phyloP scores from a whole-genome alignment of 495 filamentous ascomycete genomes.

The Talaromyces ruber region DNA sequence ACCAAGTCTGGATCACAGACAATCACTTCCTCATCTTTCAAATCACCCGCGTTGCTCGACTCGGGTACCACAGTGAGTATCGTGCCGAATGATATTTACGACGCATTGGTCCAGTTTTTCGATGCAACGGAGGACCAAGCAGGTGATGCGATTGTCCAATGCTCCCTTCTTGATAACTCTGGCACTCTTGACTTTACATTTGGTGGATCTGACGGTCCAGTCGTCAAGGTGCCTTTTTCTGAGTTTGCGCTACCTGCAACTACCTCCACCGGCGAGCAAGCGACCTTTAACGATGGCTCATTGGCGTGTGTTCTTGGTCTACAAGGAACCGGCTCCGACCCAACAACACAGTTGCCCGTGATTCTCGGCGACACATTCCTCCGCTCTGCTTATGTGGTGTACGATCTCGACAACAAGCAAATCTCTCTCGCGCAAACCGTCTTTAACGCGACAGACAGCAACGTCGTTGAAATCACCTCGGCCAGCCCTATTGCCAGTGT shows the following conservation, averaged over 20 bases:
- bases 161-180: constrained; percentile 54
- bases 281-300: constrained; percentile 7
- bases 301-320: constrained; percentile 27
- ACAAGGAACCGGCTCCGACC: constrained; percentile 10
- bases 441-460: constrained; percentile 39
- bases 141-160: constrained; percentile 46
- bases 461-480: constrained; percentile 7
- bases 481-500: constrained; percentile 34
- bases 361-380: constrained; percentile 75
- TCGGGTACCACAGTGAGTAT: constrained; percentile 70
- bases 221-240: constrained; percentile 54
- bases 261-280: constrained; percentile 30
- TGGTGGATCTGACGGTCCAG: constrained; percentile 25
- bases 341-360: constrained; percentile 41
- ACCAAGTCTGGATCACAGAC: constrained; percentile 11
- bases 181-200: constrained; percentile 51
- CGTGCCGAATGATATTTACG: constrained; percentile 54
- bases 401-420: constrained; percentile 62
- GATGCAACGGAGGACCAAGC: constrained; percentile 46
- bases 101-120: constrained; percentile 45
- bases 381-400: constrained; percentile 68
- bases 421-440: constrained; percentile 66
- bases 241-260: constrained; percentile 53
- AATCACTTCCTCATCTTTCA: constrained; percentile 43
- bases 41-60: constrained; percentile 62